phyloP scores from a whole-genome alignment of 1,284 basidiomycete genomes.

The Exobasidium cylindrosporum region DNA sequence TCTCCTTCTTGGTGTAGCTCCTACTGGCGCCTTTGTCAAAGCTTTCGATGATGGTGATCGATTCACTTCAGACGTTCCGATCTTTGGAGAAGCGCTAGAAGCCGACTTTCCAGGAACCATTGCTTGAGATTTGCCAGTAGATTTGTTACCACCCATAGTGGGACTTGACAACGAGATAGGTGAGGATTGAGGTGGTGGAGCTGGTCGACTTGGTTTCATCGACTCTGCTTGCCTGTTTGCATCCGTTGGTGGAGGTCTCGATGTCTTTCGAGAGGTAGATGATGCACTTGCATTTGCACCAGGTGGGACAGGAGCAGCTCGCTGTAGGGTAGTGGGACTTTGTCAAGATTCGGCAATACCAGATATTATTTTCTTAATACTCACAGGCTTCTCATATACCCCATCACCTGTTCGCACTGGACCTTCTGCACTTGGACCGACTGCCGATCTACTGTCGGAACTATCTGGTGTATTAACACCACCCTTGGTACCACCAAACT shows the following conservation, averaged over 20 bases:
- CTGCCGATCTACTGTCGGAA: slow-evolving; percentile 1
- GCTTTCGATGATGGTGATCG: slow-evolving; percentile 18
- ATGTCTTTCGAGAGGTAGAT: neutral
- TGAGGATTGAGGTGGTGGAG: slow-evolving; percentile 20
- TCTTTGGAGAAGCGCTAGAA: neutral
- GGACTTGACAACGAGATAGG: neutral
- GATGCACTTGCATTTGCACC: neutral
- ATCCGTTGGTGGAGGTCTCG: neutral
- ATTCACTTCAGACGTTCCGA: neutral
- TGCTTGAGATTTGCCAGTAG: neutral
- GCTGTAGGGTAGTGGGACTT: neutral
- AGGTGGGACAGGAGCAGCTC: slow-evolving; percentile 18
- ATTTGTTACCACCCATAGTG: neutral
- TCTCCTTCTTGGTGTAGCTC: slow-evolving; percentile 72
- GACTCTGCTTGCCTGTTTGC: neutral
- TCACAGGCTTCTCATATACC: slow-evolving; percentile 17
- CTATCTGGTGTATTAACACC: neutral
- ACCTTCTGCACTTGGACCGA: slow-evolving; percentile 16
- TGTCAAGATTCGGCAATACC: neutral
- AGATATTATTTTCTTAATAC: neutral
- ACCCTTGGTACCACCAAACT: slow-evolving; percentile 48
- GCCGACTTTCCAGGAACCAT: neutral
- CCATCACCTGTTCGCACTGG: slow-evolving; percentile 9
- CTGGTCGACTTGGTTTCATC: neutral
- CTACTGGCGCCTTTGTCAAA: slow-evolving; percentile 18